Conservation (phyloP, 768 basidiomycete species). For the Lentinula lateritia region DNA sequence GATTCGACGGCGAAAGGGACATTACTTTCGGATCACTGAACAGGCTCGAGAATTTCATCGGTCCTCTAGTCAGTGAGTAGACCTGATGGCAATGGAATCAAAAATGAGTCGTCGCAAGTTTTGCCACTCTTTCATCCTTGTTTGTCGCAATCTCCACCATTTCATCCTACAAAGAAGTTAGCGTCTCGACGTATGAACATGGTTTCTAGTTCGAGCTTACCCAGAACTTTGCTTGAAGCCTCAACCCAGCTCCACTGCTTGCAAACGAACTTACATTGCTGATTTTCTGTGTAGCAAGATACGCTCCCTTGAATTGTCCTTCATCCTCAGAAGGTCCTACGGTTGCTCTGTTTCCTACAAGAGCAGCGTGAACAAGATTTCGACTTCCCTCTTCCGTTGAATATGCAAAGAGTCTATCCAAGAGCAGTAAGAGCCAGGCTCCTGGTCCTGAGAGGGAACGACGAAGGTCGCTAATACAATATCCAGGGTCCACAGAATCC, state of each 20-base stretch:
- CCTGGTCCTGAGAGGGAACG: background rate
- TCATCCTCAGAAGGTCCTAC: background rate
- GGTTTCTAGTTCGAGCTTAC: background rate
- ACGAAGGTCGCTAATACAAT: slow-evolving; percentile 20
- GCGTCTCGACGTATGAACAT: background rate
- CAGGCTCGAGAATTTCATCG: no score
- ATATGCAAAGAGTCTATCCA: slow-evolving; percentile 8
- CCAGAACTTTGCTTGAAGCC: background rate
- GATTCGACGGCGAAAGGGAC: no score
- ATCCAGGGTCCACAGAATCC: slow-evolving; percentile 21
- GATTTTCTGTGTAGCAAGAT: background rate
- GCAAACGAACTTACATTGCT: background rate
- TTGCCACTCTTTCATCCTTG: background rate
- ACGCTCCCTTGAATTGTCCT: background rate
- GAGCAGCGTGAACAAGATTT: slow-evolving; percentile 23
- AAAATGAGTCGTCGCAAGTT: background rate
- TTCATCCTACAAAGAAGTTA: background rate
- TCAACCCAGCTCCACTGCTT: background rate
- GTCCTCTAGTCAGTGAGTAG: no score
- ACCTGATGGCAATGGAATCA: background rate
- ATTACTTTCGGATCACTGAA: no score
- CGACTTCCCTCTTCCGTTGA: slow-evolving; percentile 27
- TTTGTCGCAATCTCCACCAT: background rate
- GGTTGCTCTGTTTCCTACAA: slow-evolving; percentile 10
- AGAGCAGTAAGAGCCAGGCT: background rate